A percentile compares a stretch with the other conserved stretches of the same genome.
These are phyloP conservation scores for Lachnellula suecica DNA, from an alignment of 2,329 filamentous ascomycete genomes.

Conservation along the genomic window DNA sequence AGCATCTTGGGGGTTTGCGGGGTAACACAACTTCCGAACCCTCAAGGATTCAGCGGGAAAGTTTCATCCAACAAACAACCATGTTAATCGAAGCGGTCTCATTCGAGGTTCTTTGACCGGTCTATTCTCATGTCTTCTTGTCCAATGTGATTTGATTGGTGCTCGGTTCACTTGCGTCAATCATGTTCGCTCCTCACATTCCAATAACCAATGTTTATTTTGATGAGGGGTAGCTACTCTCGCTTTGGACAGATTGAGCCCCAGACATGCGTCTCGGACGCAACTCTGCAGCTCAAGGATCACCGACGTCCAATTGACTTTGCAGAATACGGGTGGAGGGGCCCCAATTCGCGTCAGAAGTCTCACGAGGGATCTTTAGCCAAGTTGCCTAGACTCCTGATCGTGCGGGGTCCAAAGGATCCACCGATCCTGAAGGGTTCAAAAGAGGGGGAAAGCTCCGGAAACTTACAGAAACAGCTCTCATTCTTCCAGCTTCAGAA, in stretches of 20 bases:
- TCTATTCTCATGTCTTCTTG: too few species aligned
- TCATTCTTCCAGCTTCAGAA: neutral
- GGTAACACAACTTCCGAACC: conserved; percentile 5
- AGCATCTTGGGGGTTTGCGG: conserved; percentile 7
- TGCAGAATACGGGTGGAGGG: neutral
- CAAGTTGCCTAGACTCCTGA: neutral
- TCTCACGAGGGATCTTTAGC: conserved; percentile 1
- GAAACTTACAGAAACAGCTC: neutral
- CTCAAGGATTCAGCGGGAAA: conserved; percentile 6
- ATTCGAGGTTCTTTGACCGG: conserved; percentile 19
- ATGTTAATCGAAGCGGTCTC: conserved; percentile 2
- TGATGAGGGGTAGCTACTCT: conserved; percentile 5
- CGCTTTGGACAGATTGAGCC: neutral
- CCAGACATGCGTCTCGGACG: neutral
- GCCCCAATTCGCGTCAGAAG: neutral
- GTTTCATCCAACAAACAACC: conserved; percentile 1
- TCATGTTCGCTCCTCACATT: conserved; percentile 1
- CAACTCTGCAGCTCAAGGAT: conserved; percentile 1
- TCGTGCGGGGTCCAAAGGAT: conserved; percentile 6
- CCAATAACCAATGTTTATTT: neutral
- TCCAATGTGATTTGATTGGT: too few species aligned
- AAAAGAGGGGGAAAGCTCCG: neutral
- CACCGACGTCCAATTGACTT: neutral
- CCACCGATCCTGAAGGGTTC: neutral
- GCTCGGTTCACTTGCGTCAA: conserved; percentile 6